Evolutionary conservation across 805 yeast genomes (phyloP), one percentile per base, ranked within the genome.

Genomic region (Barnettozyma wickerhamii): DNA sequence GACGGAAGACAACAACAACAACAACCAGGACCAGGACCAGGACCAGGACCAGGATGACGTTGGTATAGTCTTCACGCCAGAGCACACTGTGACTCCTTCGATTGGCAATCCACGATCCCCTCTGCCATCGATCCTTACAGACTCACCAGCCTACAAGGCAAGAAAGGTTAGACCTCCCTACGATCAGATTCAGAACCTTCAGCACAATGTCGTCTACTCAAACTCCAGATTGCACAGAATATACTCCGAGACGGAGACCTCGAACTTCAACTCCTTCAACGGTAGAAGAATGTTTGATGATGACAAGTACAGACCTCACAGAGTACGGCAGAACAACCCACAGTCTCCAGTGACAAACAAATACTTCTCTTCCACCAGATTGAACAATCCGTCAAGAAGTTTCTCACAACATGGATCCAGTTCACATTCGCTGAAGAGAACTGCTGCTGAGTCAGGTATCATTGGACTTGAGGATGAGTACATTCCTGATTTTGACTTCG

Each of bases 381-480:
- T 43, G 4, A 31, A 21, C 19, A 15, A 13, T 9, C 30, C 49
- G 7, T 23, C 46, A n/a, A 51, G 42, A 41, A 45, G 49, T 12
- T 37, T 42, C 18, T 37, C 52, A 7, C 40, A 41, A 20, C 14
- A 29, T 59, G 38, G 51, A 42, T n/a, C 49, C 18, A 41, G 32
- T n/a, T 13, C 40, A 31, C 37, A 37, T 10, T 33, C 40, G 1
- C 19, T 36, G 35, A 37, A 33, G 34, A 27, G 46, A 41, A 32
- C 37, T 17, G 19, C 27, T 5, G 27, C 21, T 26, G 18, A 33
- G 7, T 13, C 29, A 5, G 34, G 38, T 3, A 18, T 34, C 12
- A 40, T 24, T 27, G 89, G 87, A 1, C 64, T 83, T 49, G 83
- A 79, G 52, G 91, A 84, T 56, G 93, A 85, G 53, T 84, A 84